Evolutionary conservation across 257 asterid genomes (phyloP).

Genomic region (Solanum rostratum): DNA sequence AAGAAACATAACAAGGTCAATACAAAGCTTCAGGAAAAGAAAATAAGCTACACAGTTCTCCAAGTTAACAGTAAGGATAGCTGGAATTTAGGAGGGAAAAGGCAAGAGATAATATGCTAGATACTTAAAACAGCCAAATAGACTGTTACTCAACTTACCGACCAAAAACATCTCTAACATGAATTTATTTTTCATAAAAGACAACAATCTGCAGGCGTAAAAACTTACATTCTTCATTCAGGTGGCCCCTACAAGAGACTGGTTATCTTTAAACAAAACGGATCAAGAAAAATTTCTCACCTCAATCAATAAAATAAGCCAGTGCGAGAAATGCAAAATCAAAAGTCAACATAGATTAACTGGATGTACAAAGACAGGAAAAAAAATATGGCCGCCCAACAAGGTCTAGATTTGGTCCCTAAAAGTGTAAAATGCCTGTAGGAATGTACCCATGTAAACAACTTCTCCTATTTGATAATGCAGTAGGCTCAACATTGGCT

Average conservation of each 20-base stretch:
- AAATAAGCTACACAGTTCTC: not conserved
- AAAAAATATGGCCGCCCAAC: not conserved
- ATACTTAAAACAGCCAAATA: not conserved
- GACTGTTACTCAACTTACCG: not conserved
- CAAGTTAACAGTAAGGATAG: not conserved
- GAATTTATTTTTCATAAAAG: not conserved
- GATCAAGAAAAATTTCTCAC: not conserved
- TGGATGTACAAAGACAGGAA: not conserved
- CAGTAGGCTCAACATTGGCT: not conserved
- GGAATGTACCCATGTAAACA: not conserved
- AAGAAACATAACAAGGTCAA: constrained; percentile 1
- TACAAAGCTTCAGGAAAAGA: not conserved
- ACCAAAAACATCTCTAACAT: not conserved
- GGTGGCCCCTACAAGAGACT: not conserved
- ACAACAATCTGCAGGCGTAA: not conserved
- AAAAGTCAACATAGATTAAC: not conserved
- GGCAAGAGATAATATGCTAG: not conserved
- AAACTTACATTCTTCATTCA: not conserved
- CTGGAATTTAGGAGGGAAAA: not conserved
- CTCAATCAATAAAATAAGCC: not conserved
- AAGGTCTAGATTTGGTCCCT: not conserved
- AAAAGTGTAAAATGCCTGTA: not conserved
- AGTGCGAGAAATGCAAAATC: not conserved
- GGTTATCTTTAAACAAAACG: not conserved
- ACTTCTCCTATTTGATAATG: not conserved